These are phyloP conservation scores for Fraxinus americana DNA, from an alignment of 257 asterid species.

Conservation along the genomic window DNA sequence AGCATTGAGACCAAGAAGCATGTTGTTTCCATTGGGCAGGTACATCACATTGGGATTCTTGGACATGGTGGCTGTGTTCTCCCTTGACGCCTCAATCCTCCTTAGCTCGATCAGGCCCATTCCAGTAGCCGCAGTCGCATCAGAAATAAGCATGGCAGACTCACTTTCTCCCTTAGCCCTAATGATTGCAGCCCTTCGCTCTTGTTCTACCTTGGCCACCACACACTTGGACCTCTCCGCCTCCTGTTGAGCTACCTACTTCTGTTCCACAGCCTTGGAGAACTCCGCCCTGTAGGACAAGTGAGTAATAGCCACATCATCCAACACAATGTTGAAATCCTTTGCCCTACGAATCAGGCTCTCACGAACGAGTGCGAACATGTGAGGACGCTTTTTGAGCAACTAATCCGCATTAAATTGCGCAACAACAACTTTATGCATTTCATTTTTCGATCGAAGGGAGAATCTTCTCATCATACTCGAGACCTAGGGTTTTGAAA, in stretches of 20 bases:
- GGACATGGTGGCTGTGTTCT: slow-evolving; percentile 47
- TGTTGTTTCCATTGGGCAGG: slow-evolving; percentile 36
- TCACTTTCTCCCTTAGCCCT: slow-evolving; percentile 81
- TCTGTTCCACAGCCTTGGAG: slow-evolving; percentile 94
- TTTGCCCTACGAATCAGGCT: slow-evolving; percentile 76
- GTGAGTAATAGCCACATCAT: slow-evolving; percentile 93
- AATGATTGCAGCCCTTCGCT: slow-evolving; percentile 69
- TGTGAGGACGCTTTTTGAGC: slow-evolving; percentile 88
- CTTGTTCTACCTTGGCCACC: slow-evolving; percentile 76
- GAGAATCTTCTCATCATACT: slow-evolving; percentile 89
- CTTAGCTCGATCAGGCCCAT: slow-evolving; percentile 73
- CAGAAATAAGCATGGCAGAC: slow-evolving; percentile 72
- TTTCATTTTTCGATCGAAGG: slow-evolving; percentile 94
- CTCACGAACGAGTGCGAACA: slow-evolving; percentile 88
- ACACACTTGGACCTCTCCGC: slow-evolving; percentile 93
- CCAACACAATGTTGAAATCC: slow-evolving; percentile 84
- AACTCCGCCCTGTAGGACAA: slow-evolving; percentile 87
- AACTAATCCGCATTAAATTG: slow-evolving; percentile 94
- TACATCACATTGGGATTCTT: slow-evolving; percentile 55
- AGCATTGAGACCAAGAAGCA: slow-evolving; percentile 53
- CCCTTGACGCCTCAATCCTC: slow-evolving; percentile 75
- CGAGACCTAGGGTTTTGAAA: slow-evolving; percentile 83
- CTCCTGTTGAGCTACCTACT: slow-evolving; percentile 98
- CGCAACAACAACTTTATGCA: slow-evolving; percentile 84
- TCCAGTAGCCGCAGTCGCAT: slow-evolving; percentile 70